Percentiles rank a stretch among this genome's conserved stretches.
These are phyloP conservation scores for Craspedostauros australis DNA, from an alignment of 108 stramenopile species.

Conservation along the genomic window DNA sequence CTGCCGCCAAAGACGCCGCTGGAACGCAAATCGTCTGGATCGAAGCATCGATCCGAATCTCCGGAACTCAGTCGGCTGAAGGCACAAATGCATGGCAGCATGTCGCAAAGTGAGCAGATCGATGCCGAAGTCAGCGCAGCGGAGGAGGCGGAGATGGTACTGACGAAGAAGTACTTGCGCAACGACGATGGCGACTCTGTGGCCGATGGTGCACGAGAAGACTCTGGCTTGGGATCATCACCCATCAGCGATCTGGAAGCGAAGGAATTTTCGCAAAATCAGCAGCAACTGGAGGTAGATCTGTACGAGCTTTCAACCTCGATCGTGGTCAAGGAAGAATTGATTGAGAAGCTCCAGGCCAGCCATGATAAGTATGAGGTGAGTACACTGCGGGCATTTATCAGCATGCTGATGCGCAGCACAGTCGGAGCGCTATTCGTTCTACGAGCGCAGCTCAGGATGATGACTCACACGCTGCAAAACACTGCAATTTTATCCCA, in stretches of 20 bases:
- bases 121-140: constrained; percentile 31
- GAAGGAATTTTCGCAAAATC: not conserved
- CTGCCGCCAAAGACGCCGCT: constrained; percentile 1
- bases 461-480: too few relatives aligned
- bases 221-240: too few relatives aligned
- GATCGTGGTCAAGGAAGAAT: constrained; percentile 49
- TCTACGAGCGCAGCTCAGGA: not conserved
- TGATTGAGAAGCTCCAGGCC: constrained; percentile 43
- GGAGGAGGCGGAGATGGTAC: constrained; percentile 13
- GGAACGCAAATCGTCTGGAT: not conserved
- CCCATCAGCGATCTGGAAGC: too few relatives aligned
- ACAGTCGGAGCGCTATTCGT: not conserved
- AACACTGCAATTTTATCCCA: too few relatives aligned
- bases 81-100: constrained; percentile 29
- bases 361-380: constrained; percentile 52
- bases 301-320: constrained; percentile 35
- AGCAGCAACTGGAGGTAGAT: constrained; percentile 20
- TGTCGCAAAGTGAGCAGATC: constrained; percentile 10
- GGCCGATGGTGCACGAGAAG: too few relatives aligned
- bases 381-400: constrained; percentile 1
- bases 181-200: not conserved
- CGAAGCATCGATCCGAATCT: constrained; percentile 10
- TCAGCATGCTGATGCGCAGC: not conserved
- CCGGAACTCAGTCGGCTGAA: constrained; percentile 23
- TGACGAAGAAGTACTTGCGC: constrained; percentile 21